Percentiles rank a stretch among this genome's conserved stretches.
These are phyloP conservation scores for Aspergillus piperis DNA, from an alignment of 2,329 filamentous ascomycete genomes.

Conservation along the genomic window DNA sequence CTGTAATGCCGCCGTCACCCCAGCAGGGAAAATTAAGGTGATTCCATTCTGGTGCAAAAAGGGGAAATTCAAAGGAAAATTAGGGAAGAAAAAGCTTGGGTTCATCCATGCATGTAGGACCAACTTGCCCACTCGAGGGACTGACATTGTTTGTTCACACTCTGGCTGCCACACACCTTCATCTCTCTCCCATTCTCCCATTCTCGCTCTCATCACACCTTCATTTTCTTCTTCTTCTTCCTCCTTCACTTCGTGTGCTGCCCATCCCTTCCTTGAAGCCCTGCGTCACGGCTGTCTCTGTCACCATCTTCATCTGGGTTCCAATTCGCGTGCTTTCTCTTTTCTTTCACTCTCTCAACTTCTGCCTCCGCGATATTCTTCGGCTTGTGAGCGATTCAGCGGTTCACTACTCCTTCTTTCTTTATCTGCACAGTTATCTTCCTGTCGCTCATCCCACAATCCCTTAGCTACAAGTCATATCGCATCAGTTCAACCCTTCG, in stretches of 20 bases:
- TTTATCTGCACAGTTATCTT: background rate
- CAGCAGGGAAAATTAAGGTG: background rate
- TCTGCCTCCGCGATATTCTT: background rate
- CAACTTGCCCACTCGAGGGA: background rate
- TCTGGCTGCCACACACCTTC: background rate
- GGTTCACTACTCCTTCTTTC: background rate
- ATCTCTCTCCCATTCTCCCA: conserved; percentile 1
- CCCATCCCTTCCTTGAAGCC: conserved; percentile 3
- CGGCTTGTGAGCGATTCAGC: background rate
- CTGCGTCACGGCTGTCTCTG: background rate
- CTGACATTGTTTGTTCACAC: background rate
- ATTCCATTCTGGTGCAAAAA: background rate
- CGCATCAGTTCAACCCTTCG: too few relatives aligned
- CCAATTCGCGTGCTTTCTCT: background rate
- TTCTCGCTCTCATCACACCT: conserved; percentile 1
- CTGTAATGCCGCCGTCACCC: conserved; percentile 2
- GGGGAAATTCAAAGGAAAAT: background rate
- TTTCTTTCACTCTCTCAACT: background rate
- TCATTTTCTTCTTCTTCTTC: conserved; percentile 6
- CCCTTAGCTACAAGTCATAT: background rate
- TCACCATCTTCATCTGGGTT: background rate
- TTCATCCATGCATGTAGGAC: conserved; percentile 3
- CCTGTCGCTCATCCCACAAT: background rate
- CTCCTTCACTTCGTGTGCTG: conserved; percentile 5
- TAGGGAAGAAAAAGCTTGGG: background rate